Percentiles rank a stretch among this genome's conserved stretches.
phyloP scores from a whole-genome alignment of 1,139 yeast species.

The Meyerozyma elateridarum region DNA sequence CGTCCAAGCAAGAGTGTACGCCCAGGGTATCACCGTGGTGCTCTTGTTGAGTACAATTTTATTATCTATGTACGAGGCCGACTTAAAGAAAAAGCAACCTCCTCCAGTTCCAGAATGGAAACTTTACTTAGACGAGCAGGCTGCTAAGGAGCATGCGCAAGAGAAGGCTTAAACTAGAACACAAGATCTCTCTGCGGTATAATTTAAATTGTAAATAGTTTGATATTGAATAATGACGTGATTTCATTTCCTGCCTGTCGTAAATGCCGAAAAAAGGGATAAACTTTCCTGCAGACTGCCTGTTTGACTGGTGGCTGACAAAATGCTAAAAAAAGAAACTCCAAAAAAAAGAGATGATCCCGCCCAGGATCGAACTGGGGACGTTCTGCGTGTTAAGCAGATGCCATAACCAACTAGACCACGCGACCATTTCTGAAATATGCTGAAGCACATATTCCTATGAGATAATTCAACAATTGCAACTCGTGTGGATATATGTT shows the following conservation, averaged over 20 bases:
- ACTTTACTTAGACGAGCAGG: slow-evolving; percentile 8
- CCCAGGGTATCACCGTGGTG: slow-evolving; percentile 73
- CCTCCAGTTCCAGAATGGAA: slow-evolving; percentile 41
- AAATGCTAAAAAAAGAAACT: no score
- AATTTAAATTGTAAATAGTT: no score
- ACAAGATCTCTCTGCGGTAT: no score
- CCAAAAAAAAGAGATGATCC: slow-evolving; percentile 57
- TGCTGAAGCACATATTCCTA: no score
- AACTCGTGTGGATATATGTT: no score
- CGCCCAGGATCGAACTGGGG: slow-evolving; percentile 99
- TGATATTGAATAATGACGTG: no score
- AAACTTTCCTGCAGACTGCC: no score
- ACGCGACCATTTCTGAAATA: slow-evolving; percentile 32
- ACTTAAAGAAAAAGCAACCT: slow-evolving; percentile 33
- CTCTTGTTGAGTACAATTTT: slow-evolving; percentile 62
- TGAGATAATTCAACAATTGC: no score
- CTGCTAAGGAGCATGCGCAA: slow-evolving; percentile 1
- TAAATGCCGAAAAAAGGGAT: no score
- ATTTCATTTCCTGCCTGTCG: no score
- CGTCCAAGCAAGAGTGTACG: slow-evolving; percentile 92
- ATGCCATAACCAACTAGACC: slow-evolving; percentile 99
- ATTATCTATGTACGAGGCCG: slow-evolving; percentile 59
- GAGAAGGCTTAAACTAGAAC: not conserved
- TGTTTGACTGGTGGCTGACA: no score
- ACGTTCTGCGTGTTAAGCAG: slow-evolving; percentile 99